phyloP scores from a whole-genome alignment of 2,329 filamentous ascomycete genomes.

The Xenoacremonium recifei region DNA sequence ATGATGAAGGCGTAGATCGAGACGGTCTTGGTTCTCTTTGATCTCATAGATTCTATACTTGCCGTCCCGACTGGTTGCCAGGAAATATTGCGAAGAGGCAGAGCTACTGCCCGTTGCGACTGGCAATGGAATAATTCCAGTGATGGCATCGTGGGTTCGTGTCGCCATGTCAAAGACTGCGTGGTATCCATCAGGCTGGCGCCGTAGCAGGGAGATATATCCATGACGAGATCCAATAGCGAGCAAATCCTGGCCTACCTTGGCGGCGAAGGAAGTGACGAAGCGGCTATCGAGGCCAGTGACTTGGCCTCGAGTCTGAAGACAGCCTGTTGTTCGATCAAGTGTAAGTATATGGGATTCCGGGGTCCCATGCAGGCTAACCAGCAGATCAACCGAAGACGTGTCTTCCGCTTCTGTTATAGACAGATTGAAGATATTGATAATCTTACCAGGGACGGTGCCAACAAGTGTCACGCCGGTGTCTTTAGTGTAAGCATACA shows the following conservation, averaged over 20 bases:
- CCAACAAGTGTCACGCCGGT: conserved; percentile 33
- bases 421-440: conserved; percentile 46
- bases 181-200: conserved; percentile 24
- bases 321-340: conserved; percentile 26
- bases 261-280: conserved; percentile 46
- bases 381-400: conserved; percentile 34
- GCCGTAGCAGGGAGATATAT: conserved; percentile 37
- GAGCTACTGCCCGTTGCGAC: conserved; percentile 12
- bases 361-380: conserved; percentile 46
- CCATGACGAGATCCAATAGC: conserved; percentile 54
- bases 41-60: conserved; percentile 65
- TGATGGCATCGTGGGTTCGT: conserved; percentile 63
- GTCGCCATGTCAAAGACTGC: conserved; percentile 35
- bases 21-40: conserved; percentile 14
- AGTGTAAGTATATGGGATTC: conserved; percentile 44
- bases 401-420: conserved; percentile 1
- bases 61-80: conserved; percentile 77
- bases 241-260: conserved; percentile 41
- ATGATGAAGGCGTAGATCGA: conserved; percentile 55
- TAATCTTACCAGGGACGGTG: conserved; percentile 46
- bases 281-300: conserved; percentile 46
- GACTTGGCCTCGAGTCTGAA: conserved; percentile 30
- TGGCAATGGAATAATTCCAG: conserved; percentile 55
- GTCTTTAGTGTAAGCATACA: conserved; percentile 43
- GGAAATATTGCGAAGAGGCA: conserved; percentile 44